phyloP scores from a whole-genome alignment of 2,329 filamentous ascomycete species.

The Blastomyces gilchristii region DNA sequence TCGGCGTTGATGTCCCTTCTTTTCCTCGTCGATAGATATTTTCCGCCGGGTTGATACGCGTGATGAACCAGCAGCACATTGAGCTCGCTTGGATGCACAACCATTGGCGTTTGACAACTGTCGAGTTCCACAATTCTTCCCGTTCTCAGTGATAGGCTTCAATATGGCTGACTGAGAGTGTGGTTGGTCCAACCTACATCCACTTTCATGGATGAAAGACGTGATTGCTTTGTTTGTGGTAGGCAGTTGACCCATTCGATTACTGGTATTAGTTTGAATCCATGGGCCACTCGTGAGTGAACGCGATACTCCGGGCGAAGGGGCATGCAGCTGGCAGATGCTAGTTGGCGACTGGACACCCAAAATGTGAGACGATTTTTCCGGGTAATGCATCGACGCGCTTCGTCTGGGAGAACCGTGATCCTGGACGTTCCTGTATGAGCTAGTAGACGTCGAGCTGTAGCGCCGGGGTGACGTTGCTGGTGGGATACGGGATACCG shows the following conservation, averaged over 20 bases:
- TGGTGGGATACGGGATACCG: background rate
- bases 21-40: background rate
- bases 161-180: background rate
- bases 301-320: background rate
- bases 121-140: background rate
- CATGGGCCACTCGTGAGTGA: background rate
- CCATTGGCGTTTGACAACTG: background rate
- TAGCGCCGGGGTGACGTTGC: background rate
- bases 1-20: constrained; percentile 33
- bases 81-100: background rate
- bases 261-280: background rate
- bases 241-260: background rate
- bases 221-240: background rate
- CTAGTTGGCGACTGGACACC: background rate
- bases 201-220: background rate
- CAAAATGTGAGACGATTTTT: background rate
- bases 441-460: background rate
- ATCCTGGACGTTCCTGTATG: background rate
- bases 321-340: background rate
- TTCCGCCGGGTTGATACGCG: background rate
- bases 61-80: background rate
- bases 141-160: constrained; percentile 6
- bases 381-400: background rate
- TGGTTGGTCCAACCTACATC: background rate
- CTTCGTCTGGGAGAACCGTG: background rate